Evolutionary conservation across 441 rosid genomes (phyloP).

Genomic region (Eutrema salsugineum): DNA sequence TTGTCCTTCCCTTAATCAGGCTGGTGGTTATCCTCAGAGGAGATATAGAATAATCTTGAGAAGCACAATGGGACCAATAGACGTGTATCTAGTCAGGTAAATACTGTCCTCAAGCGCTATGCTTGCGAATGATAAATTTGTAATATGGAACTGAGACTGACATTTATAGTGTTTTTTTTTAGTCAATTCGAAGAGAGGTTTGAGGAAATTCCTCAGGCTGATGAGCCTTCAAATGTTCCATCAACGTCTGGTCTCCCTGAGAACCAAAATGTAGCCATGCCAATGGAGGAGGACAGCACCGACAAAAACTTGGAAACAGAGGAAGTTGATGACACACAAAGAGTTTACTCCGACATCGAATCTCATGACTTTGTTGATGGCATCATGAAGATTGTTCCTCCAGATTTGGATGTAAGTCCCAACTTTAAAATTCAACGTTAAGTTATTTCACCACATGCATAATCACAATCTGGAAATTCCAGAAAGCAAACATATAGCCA

Average conservation of each 20-base stretch:
- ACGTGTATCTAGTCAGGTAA: constrained; percentile 95
- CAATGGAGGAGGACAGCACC: constrained; percentile 47
- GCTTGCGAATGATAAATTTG: neutral
- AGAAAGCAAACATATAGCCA: neutral
- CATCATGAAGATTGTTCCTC: constrained; percentile 92
- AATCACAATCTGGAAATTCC: neutral
- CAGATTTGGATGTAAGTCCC: constrained; percentile 84
- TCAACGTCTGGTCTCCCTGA: constrained; percentile 52
- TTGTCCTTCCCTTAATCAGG: constrained; percentile 43
- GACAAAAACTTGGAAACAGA: constrained; percentile 53
- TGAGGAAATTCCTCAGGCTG: constrained; percentile 72
- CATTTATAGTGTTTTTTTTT: constrained; percentile 2
- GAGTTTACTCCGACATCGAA: constrained; percentile 52
- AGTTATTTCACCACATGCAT: neutral
- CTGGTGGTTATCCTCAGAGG: constrained; percentile 85
- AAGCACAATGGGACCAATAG: constrained; percentile 98
- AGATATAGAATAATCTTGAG: constrained; percentile 90
- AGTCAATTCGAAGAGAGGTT: constrained; percentile 93
- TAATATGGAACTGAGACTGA: constrained; percentile 7
- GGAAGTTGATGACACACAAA: constrained; percentile 49
- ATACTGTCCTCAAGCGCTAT: constrained; percentile 7
- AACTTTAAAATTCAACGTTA: constrained; percentile 4
- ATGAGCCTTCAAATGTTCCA: constrained; percentile 54
- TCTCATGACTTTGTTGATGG: constrained; percentile 86
- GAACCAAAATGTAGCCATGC: constrained; percentile 32